These are phyloP conservation scores for Malus hybrid DNA, from an alignment of 331 rosid species.

Conservation along the genomic window DNA sequence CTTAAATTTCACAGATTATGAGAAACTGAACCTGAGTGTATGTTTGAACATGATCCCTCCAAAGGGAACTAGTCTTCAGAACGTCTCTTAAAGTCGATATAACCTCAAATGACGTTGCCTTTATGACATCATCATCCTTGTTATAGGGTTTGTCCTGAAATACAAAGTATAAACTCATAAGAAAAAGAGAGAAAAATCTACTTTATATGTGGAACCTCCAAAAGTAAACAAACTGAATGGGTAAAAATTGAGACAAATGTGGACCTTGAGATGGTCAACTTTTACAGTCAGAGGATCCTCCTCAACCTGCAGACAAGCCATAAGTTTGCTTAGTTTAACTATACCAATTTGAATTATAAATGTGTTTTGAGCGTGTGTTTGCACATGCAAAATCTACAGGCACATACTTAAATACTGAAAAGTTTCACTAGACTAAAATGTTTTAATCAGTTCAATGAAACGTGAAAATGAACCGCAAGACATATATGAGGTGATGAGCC, in stretches of 20 bases:
- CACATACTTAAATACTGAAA: neutral
- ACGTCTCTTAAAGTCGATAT: conserved; percentile 93
- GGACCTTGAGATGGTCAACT: conserved; percentile 97
- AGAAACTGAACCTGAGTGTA: conserved; percentile 70
- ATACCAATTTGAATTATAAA: neutral
- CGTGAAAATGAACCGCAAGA: neutral
- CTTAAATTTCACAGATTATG: neutral
- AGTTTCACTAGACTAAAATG: neutral
- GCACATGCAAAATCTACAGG: neutral
- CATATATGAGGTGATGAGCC: neutral
- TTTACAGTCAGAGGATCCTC: conserved; percentile 97
- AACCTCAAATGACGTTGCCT: conserved; percentile 97
- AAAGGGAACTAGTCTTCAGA: conserved; percentile 94
- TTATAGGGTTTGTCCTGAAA: conserved; percentile 79
- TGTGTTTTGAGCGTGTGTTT: too few relatives aligned
- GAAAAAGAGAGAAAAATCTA: neutral
- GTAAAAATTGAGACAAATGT: conserved; percentile 14
- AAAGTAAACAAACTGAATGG: conserved; percentile 1
- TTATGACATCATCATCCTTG: conserved; percentile 87
- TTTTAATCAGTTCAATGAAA: neutral
- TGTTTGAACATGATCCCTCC: conserved; percentile 98
- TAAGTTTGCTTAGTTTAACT: conserved; percentile 8
- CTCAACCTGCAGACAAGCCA: conserved; percentile 50
- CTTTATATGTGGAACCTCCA: conserved; percentile 2
- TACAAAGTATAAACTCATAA: conserved; percentile 13